Evolutionary conservation across 352 stramenopile genomes (phyloP).

Genomic region (Phytopythium boreale): DNA sequence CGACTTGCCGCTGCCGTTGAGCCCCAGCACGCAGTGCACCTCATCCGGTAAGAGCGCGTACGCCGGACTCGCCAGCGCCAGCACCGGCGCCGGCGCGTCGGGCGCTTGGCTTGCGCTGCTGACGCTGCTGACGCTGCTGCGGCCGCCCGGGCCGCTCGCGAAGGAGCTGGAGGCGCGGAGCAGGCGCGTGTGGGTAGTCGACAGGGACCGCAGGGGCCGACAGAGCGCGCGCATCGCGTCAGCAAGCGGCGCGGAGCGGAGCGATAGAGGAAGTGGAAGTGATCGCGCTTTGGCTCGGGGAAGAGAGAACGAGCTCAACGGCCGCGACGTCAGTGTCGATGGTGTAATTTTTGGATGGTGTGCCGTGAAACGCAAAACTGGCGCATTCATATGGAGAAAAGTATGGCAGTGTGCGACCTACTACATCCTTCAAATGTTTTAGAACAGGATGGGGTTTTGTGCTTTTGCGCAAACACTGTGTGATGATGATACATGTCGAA

Average conservation of each 20-base stretch:
- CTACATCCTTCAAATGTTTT: neutral
- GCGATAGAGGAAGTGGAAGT: neutral
- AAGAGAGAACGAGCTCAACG: neutral
- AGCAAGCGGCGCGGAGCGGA: neutral
- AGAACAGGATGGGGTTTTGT: neutral
- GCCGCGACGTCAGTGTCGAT: neutral
- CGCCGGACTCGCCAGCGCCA: slow-evolving; percentile 25
- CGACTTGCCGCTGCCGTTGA: slow-evolving; percentile 72
- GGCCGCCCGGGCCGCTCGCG: neutral
- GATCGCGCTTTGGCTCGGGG: neutral
- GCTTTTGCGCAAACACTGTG: neutral
- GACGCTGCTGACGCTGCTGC: neutral
- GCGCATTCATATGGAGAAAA: neutral
- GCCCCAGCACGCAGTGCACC: slow-evolving; percentile 66
- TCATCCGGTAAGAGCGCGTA: slow-evolving; percentile 51
- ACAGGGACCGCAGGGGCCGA: neutral
- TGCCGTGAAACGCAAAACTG: neutral
- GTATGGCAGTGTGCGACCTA: neutral
- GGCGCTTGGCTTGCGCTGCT: neutral
- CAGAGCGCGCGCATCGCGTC: neutral
- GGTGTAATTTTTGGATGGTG: neutral
- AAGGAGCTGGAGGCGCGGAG: neutral
- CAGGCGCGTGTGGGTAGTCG: no score
- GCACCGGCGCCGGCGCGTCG: slow-evolving; percentile 18
- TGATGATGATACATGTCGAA: neutral